phyloP scores from a whole-genome alignment of 176 grass and related monocot species.

The Musa beccarii region DNA sequence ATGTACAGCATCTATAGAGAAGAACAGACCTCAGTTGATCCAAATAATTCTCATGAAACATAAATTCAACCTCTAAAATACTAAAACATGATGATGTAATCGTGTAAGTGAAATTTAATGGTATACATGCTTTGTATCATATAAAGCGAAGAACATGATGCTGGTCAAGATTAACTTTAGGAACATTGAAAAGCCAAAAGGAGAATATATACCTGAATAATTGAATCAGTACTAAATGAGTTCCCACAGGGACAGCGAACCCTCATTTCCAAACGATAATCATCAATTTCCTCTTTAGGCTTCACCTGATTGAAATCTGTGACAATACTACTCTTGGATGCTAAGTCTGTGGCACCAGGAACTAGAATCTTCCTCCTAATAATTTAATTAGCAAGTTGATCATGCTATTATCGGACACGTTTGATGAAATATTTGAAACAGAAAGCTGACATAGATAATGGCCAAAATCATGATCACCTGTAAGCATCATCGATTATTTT shows the following conservation, averaged over 20 bases:
- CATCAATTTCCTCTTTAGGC: slow-evolving; percentile 35
- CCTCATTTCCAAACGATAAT: slow-evolving; percentile 32
- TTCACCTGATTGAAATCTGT: slow-evolving; percentile 10
- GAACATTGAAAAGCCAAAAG: slow-evolving; percentile 10
- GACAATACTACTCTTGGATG: slow-evolving; percentile 30
- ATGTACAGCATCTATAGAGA: background rate
- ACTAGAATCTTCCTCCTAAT: slow-evolving; percentile 60
- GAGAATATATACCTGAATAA: slow-evolving; percentile 51
- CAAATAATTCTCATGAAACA: background rate
- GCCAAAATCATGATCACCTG: slow-evolving; percentile 38
- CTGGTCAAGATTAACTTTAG: background rate
- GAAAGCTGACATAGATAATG: background rate
- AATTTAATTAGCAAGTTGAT: background rate
- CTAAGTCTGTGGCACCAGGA: slow-evolving; percentile 28
- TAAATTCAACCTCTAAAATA: background rate
- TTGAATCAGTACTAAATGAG: slow-evolving; percentile 30
- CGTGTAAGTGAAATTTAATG: background rate
- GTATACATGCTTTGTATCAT: background rate
- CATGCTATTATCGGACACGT: background rate
- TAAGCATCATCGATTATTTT: slow-evolving; percentile 94
- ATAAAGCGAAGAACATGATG: background rate
- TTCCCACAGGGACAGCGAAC: slow-evolving; percentile 61
- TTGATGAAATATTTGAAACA: background rate
- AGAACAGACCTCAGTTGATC: background rate
- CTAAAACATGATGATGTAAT: background rate